A percentile compares a stretch with the other conserved stretches of the same genome.
Evolutionary conservation across 371 early-diverging fungal genomes (phyloP).

Genomic region (Umbelopsis sp.): DNA sequence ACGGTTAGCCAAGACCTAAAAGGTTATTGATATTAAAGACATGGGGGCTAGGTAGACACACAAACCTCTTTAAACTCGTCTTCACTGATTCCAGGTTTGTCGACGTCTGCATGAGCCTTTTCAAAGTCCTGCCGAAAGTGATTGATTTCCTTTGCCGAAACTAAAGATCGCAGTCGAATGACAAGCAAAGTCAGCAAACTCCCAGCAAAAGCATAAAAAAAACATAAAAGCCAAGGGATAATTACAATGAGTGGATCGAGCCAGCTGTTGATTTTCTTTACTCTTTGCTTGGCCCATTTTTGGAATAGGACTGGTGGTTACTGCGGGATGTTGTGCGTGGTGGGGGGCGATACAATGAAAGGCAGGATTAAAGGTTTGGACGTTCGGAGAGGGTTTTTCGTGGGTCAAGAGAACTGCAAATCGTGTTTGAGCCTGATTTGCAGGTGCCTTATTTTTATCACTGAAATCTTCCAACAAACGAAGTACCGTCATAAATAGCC

Average conservation of each 20-base stretch:
- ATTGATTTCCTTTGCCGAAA: slow-evolving; percentile 70
- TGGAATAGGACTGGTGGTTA: not conserved
- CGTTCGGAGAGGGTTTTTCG: not conserved
- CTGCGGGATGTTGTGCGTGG: slow-evolving; percentile 4
- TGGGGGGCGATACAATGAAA: not conserved
- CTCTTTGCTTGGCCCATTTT: slow-evolving; percentile 63
- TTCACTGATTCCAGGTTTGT: slow-evolving; percentile 63
- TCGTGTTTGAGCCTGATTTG: too few species aligned
- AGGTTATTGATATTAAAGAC: not conserved
- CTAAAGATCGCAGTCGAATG: slow-evolving; percentile 34
- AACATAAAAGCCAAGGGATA: not conserved
- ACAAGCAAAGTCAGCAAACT: slow-evolving; percentile 8
- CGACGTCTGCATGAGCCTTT: slow-evolving; percentile 45
- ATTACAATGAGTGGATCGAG: slow-evolving; percentile 62
- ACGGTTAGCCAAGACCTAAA: not conserved
- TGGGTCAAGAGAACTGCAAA: too few species aligned
- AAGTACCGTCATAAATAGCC: too few species aligned
- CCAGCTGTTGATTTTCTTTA: slow-evolving; percentile 58
- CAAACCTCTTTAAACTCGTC: slow-evolving; percentile 75
- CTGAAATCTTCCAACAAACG: too few species aligned
- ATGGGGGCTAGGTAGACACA: not conserved
- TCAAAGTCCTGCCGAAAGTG: slow-evolving; percentile 69
- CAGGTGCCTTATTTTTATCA: too few species aligned
- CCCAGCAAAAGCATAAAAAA: not conserved
- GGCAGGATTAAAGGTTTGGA: not conserved